phyloP scores from a whole-genome alignment of 2,329 filamentous ascomycete genomes.

The Cephalotrichum gorgonifer region DNA sequence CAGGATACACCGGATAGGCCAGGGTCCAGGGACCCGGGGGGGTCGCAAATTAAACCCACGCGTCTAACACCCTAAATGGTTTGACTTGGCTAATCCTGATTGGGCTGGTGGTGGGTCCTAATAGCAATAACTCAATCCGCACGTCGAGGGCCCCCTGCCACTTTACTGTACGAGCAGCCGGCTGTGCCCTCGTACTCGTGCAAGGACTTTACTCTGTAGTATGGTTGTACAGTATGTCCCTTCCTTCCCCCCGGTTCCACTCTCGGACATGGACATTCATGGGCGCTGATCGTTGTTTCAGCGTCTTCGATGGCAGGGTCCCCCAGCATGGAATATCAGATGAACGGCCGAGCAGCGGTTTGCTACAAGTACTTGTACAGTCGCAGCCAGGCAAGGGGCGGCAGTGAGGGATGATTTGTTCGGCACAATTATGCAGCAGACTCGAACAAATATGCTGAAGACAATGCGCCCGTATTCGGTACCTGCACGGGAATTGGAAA shows the following conservation, averaged over 20 bases:
- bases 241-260: background rate
- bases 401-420: too few relatives aligned
- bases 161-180: too few relatives aligned
- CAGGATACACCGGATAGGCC: too few relatives aligned
- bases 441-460: too few relatives aligned
- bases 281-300: background rate
- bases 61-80: background rate
- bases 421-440: too few relatives aligned
- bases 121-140: background rate
- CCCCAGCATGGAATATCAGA: background rate
- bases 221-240: too few relatives aligned
- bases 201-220: too few relatives aligned
- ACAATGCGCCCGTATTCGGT: background rate
- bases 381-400: too few relatives aligned
- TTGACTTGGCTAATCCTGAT: background rate
- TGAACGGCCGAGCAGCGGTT: background rate
- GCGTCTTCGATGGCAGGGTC: background rate
- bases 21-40: background rate
- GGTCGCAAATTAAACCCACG: conserved; percentile 4
- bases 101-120: background rate
- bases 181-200: too few relatives aligned
- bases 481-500: background rate
- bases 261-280: background rate
- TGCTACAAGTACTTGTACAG: too few relatives aligned
- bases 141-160: background rate